A percentile compares a stretch with the other conserved stretches of the same genome.
phyloP scores from a whole-genome alignment of 495 filamentous ascomycete genomes.

The Peziza echinospora region DNA sequence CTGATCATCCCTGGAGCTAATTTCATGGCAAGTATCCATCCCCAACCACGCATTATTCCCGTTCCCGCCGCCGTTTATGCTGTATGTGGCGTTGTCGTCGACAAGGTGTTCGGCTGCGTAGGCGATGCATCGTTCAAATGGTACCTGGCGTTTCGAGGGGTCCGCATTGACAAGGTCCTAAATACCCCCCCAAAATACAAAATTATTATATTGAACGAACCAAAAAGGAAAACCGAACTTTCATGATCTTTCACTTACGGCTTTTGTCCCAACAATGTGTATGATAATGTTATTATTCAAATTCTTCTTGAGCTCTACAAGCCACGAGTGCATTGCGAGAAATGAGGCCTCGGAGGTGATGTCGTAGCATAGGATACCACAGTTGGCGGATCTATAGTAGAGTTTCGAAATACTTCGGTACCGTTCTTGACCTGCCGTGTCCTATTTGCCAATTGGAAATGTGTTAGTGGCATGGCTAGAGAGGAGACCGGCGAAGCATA shows the following conservation, averaged over 20 bases:
- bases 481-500: background rate
- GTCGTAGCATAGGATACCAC: slow-evolving; percentile 83
- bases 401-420: slow-evolving; percentile 82
- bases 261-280: slow-evolving; percentile 90
- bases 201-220: too few species aligned
- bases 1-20: slow-evolving; percentile 82
- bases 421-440: slow-evolving; percentile 68
- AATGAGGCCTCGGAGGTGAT: slow-evolving; percentile 77
- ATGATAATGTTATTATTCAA: slow-evolving; percentile 50
- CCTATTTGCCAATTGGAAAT: slow-evolving; percentile 1
- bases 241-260: too few species aligned
- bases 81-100: slow-evolving; percentile 13
- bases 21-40: slow-evolving; percentile 94
- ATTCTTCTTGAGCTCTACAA: slow-evolving; percentile 21
- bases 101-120: slow-evolving; percentile 76
- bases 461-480: background rate
- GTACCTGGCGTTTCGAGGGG: slow-evolving; percentile 52
- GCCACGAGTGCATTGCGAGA: slow-evolving; percentile 80
- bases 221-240: too few species aligned
- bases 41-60: slow-evolving; percentile 30
- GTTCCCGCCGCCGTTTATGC: too few species aligned
- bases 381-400: slow-evolving; percentile 90
- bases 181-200: too few species aligned
- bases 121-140: slow-evolving; percentile 82
- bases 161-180: slow-evolving; percentile 62